These are phyloP conservation scores for Exophiala viscosa DNA, from an alignment of 2,329 filamentous ascomycete genomes.

Conservation along the genomic window DNA sequence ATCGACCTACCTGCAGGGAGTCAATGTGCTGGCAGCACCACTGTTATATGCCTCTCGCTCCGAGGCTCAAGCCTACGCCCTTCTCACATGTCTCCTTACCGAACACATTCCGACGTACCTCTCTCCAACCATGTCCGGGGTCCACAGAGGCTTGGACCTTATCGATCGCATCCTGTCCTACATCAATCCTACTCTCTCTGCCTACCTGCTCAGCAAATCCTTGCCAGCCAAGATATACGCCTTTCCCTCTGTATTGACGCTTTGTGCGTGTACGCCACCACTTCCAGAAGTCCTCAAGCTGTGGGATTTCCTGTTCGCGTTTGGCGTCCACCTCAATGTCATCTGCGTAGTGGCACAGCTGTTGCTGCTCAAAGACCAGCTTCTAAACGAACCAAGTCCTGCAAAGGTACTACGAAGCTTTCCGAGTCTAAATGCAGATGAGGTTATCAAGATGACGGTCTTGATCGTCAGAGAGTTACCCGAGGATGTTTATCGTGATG, in stretches of 20 bases:
- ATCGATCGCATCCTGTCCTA: constrained; percentile 90
- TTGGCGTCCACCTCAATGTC: constrained; percentile 90
- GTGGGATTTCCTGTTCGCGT: constrained; percentile 97
- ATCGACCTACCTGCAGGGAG: constrained; percentile 79
- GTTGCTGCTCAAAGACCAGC: constrained; percentile 77
- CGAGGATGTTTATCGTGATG: constrained; percentile 82
- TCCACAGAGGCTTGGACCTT: constrained; percentile 83
- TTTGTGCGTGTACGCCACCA: constrained; percentile 93
- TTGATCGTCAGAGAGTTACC: constrained; percentile 87
- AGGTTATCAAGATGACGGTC: constrained; percentile 80
- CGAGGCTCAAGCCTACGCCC: constrained; percentile 89
- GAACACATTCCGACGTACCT: constrained; percentile 90
- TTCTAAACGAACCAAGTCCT: constrained; percentile 80
- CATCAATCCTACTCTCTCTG: constrained; percentile 81
- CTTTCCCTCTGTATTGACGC: constrained; percentile 88
- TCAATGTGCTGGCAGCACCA: constrained; percentile 95
- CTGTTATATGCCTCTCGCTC: constrained; percentile 93
- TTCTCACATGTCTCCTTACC: constrained; percentile 84
- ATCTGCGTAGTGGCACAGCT: constrained; percentile 95
- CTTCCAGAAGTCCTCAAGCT: constrained; percentile 86
- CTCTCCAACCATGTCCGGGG: constrained; percentile 92
- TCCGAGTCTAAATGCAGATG: constrained; percentile 75
- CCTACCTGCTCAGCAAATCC: constrained; percentile 78
- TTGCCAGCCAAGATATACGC: constrained; percentile 93
- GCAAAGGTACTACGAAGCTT: constrained; percentile 89